A percentile compares a stretch with the other conserved stretches of the same genome.
Conservation (phyloP, 768 basidiomycete genomes). For the Amyloporia xantha region DNA sequence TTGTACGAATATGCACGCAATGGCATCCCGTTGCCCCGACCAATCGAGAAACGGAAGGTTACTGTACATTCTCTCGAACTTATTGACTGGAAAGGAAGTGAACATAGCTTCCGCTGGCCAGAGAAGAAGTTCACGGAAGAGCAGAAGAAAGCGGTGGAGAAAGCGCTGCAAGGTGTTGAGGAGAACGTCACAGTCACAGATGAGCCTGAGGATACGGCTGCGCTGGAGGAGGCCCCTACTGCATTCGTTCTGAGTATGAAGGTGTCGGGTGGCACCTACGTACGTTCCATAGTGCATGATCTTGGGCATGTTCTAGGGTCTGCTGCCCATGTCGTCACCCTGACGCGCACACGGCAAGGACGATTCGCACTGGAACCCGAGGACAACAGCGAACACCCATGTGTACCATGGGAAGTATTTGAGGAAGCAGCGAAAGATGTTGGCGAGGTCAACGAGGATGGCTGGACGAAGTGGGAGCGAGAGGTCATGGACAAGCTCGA, state of each 20-base stretch:
- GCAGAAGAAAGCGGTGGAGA: slow-evolving; percentile 64
- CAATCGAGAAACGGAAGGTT: slow-evolving; percentile 83
- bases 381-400: slow-evolving; percentile 49
- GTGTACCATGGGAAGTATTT: slow-evolving; percentile 73
- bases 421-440: slow-evolving; percentile 46
- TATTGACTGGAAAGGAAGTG: slow-evolving; percentile 65
- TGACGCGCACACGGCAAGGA: slow-evolving; percentile 87
- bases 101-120: slow-evolving; percentile 79
- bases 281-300: slow-evolving; percentile 93
- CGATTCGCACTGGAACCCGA: slow-evolving; percentile 53
- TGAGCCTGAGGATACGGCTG: slow-evolving; percentile 21
- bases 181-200: slow-evolving; percentile 30
- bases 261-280: slow-evolving; percentile 95
- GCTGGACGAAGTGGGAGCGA: slow-evolving; percentile 77
- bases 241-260: slow-evolving; percentile 88
- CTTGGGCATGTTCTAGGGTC: slow-evolving; percentile 77
- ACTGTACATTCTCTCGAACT: slow-evolving; percentile 79
- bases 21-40: slow-evolving; percentile 85
- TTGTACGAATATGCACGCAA: slow-evolving; percentile 93
- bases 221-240: slow-evolving; percentile 43
- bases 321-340: slow-evolving; percentile 88
- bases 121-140: slow-evolving; percentile 58
- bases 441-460: slow-evolving; percentile 58
- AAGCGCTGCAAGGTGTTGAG: slow-evolving; percentile 49
- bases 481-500: slow-evolving; percentile 65